These are phyloP conservation scores for Pseudonitzschia delicatissima DNA, from an alignment of 108 stramenopile species.

Conservation along the genomic window DNA sequence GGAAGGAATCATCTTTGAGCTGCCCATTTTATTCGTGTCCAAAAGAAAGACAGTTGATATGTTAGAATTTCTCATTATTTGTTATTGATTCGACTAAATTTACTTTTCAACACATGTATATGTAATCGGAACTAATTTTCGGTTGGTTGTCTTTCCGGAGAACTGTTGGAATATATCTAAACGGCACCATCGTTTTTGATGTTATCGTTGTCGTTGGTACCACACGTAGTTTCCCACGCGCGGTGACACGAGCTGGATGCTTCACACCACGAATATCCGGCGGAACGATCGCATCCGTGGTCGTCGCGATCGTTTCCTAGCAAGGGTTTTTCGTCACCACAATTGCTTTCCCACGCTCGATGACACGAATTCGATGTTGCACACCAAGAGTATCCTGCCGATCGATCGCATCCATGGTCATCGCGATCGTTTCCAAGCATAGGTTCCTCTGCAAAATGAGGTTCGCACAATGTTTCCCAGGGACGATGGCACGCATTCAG, in stretches of 20 bases:
- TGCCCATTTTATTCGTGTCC: no score
- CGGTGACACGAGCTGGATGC: neutral
- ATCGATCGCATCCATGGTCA: slow-evolving; percentile 7
- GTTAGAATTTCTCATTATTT: no score
- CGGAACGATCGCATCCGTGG: slow-evolving; percentile 10
- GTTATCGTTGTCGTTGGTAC: neutral
- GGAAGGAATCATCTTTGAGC: no score
- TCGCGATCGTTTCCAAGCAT: no score
- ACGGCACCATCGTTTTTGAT: neutral
- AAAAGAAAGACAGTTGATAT: no score
- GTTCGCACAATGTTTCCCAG: slow-evolving; percentile 7
- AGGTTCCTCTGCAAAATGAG: no score
- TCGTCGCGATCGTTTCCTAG: slow-evolving; percentile 17
- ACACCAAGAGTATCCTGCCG: slow-evolving; percentile 21
- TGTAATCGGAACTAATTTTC: no score
- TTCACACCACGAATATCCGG: slow-evolving; percentile 17
- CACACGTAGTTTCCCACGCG: neutral
- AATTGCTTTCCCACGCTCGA: neutral
- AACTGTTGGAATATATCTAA: no score
- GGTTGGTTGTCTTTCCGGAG: neutral
- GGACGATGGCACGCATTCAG: neutral
- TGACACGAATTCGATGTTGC: neutral
- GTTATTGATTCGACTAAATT: no score
- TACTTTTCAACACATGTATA: no score
- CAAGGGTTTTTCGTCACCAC: neutral